Evolutionary conservation across 129 eudicot species (phyloP).

Genomic region (Cynara cardunculus): DNA sequence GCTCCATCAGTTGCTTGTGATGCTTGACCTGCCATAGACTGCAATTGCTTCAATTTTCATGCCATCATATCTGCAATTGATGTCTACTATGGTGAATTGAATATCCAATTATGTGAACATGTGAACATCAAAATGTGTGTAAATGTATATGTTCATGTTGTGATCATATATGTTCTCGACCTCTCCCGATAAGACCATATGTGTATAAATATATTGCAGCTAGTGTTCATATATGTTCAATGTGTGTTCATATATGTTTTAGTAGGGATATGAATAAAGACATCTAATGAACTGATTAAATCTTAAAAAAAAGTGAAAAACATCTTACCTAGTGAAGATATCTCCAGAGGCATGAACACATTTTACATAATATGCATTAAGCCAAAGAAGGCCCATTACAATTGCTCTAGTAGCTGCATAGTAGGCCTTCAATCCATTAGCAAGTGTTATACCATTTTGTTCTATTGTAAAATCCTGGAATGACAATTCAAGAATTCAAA

Average conservation of each 20-base stretch:
- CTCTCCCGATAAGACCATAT: too few species aligned
- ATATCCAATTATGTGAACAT: too few species aligned
- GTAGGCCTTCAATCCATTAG: constrained; percentile 83
- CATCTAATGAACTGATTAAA: neutral
- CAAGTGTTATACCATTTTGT: constrained; percentile 51
- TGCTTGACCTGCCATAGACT: too few species aligned
- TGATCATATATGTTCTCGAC: too few species aligned
- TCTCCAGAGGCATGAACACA: constrained; percentile 73
- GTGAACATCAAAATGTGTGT: too few species aligned
- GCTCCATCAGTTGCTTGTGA: too few species aligned
- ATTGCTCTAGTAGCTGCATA: constrained; percentile 81
- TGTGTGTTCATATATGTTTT: neutral
- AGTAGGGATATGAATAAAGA: neutral
- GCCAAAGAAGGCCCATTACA: constrained; percentile 78
- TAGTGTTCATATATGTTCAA: too few species aligned
- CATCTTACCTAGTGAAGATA: constrained; percentile 54
- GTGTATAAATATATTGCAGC: too few species aligned
- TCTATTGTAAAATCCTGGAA: constrained; percentile 72
- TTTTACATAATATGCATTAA: constrained; percentile 79
- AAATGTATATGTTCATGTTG: too few species aligned
- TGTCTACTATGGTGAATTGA: too few species aligned
- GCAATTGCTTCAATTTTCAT: too few species aligned
- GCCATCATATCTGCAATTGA: too few species aligned
- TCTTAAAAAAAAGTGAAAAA: neutral
- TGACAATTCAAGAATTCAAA: neutral